Evolutionary conservation across 1,284 basidiomycete species (phyloP), one percentile per base, ranked within the genome.

Genomic region (Schizopora paradoxa): DNA sequence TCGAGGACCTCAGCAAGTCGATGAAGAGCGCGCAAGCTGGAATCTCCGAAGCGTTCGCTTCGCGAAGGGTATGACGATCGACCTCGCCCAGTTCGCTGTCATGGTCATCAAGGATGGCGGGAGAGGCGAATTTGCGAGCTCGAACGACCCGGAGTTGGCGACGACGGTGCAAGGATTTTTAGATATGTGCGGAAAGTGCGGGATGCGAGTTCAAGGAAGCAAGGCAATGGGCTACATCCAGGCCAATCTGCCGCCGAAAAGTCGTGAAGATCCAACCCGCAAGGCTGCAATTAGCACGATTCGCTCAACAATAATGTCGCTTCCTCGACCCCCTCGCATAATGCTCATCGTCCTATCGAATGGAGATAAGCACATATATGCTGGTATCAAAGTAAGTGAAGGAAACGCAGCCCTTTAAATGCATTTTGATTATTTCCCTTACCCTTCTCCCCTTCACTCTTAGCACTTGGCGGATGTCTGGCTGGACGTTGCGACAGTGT

Each of bases 331-430:
- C 54, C 65, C 66, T 13, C 56, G 43, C 25, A 49, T 65, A 43
- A 49, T 66, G 6, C 56, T 83, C 22, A 73, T 86, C 31, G 63
- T 89, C 34, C 67, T 89, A 31, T 79, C 83, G 11, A 77, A 67
- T 51, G 72, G 73, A 0, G 83, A 89, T 60, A 79, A 78, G 43
- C 73, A 77, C 43, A 60, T 89, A 7, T 89, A 89, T 60, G 68
- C 77, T 3, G 79, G 80, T 0, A 58, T 89, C 57, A 88, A 89
- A n/a, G n/a, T n/a, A n/a, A n/a, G n/a, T n/a, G n/a, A n/a, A n/a
- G n/a, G n/a, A n/a, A n/a, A n/a, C n/a, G n/a, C n/a, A n/a, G n/a
- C n/a, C n/a, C n/a, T n/a, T n/a, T n/a, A n/a, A n/a, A n/a, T n/a
- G n/a, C n/a, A n/a, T n/a, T n/a, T n/a, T n/a, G n/a, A n/a, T n/a